These are phyloP conservation scores for Alnus rubra DNA, from an alignment of 306 rosid species.

Conservation along the genomic window DNA sequence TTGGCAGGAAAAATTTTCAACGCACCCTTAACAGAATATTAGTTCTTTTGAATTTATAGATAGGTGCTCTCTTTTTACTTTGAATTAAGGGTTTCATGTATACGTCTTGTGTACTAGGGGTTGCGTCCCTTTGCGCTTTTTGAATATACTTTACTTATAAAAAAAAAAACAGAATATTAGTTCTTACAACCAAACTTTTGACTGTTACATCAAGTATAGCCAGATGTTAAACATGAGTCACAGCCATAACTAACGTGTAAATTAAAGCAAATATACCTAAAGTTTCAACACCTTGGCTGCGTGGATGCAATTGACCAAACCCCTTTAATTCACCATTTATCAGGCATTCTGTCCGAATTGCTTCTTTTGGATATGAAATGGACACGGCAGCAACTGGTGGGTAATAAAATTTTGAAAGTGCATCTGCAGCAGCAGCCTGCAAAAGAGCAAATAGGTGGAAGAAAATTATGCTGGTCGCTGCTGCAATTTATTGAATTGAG, in stretches of 20 bases:
- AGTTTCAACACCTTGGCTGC: slow-evolving; percentile 94
- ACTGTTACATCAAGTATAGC: background rate
- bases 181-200: background rate
- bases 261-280: slow-evolving; percentile 54
- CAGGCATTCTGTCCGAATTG: slow-evolving; percentile 79
- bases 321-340: slow-evolving; percentile 87
- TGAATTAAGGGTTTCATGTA: no score
- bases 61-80: no score
- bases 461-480: slow-evolving; percentile 26
- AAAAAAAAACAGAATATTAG: background rate
- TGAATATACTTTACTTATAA: no score
- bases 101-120: no score
- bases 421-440: slow-evolving; percentile 86
- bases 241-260: background rate
- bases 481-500: slow-evolving; percentile 4
- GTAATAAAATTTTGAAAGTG: slow-evolving; percentile 79
- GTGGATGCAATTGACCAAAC: slow-evolving; percentile 97
- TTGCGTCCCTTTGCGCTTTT: no score
- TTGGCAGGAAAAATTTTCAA: slow-evolving; percentile 28
- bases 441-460: slow-evolving; percentile 22
- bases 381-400: slow-evolving; percentile 98
- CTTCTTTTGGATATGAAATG: slow-evolving; percentile 93
- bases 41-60: background rate
- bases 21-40: slow-evolving; percentile 4
- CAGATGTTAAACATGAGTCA: background rate